Conservation (phyloP, 106 monocot species). For the Gastrodia elata region DNA sequence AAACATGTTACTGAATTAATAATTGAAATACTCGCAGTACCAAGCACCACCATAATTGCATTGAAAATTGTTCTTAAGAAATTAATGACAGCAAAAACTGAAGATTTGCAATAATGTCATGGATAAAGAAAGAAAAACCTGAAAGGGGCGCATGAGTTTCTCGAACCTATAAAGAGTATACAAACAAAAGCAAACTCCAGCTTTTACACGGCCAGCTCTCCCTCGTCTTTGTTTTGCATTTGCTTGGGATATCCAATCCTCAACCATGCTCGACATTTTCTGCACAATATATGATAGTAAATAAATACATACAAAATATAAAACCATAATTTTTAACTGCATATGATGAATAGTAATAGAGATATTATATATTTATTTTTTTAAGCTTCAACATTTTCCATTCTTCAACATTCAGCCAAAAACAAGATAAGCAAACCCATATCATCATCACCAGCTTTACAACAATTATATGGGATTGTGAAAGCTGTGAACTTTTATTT, state of each 20-base stretch:
- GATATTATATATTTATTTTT: neutral
- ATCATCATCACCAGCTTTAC: neutral
- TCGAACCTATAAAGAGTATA: constrained; percentile 87
- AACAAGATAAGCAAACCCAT: neutral
- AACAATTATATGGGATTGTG: neutral
- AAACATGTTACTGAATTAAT: neutral
- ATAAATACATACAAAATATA: constrained; percentile 1
- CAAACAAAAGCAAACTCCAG: constrained; percentile 84
- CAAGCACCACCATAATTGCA: neutral
- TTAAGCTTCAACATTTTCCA: neutral
- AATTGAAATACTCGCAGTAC: neutral
- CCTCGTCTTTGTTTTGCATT: constrained; percentile 93
- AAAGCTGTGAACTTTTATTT: neutral
- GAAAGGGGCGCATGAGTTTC: constrained; percentile 75
- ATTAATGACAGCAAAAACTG: neutral
- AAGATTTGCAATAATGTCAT: neutral
- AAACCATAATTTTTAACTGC: neutral
- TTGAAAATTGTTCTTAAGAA: neutral
- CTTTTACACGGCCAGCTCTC: constrained; percentile 93
- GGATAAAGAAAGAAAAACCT: constrained; percentile 34
- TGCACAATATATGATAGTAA: constrained; percentile 11
- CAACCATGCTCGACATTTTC: constrained; percentile 99
- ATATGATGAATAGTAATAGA: neutral
- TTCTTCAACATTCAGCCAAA: neutral
- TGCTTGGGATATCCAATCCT: constrained; percentile 94